phyloP scores from a whole-genome alignment of 2,329 filamentous ascomycete genomes.

The Aspergillus alliaceus region DNA sequence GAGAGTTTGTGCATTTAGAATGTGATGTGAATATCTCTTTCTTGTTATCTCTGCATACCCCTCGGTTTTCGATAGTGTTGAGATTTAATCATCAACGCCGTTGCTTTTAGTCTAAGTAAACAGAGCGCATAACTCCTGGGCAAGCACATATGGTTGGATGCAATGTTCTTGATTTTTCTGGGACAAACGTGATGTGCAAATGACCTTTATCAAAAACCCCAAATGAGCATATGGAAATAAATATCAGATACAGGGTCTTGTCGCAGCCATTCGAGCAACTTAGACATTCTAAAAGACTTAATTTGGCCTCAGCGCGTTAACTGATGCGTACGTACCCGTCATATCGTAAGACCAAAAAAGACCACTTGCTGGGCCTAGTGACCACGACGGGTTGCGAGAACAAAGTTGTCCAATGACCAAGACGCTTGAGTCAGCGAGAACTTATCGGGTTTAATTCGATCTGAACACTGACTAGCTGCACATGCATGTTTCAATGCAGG shows the following conservation, averaged over 20 bases:
- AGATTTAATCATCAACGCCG: not conserved
- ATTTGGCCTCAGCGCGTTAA: not conserved
- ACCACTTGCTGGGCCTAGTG: not conserved
- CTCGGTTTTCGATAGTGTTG: not conserved
- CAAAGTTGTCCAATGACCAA: not conserved
- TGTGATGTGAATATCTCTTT: constrained; percentile 32
- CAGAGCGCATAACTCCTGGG: not conserved
- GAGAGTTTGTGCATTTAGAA: constrained; percentile 37
- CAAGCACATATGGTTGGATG: constrained; percentile 7
- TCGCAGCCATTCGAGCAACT: constrained; percentile 15
- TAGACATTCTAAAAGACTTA: not conserved
- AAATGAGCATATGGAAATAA: constrained; percentile 7
- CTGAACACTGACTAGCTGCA: not conserved
- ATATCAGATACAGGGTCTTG: not conserved
- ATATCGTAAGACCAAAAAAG: not conserved
- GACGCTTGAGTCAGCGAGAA: not conserved
- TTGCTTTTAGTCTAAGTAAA: not conserved
- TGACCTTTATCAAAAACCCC: constrained; percentile 7
- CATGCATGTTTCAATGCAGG: too few species aligned
- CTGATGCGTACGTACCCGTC: not conserved
- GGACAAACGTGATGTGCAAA: constrained; percentile 10
- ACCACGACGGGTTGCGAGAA: not conserved
- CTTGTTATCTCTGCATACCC: constrained; percentile 19
- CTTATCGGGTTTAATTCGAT: not conserved
- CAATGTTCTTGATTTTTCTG: constrained; percentile 5